Evolutionary conservation across 331 rosid species (phyloP).

Genomic region (Acacia pycnantha): DNA sequence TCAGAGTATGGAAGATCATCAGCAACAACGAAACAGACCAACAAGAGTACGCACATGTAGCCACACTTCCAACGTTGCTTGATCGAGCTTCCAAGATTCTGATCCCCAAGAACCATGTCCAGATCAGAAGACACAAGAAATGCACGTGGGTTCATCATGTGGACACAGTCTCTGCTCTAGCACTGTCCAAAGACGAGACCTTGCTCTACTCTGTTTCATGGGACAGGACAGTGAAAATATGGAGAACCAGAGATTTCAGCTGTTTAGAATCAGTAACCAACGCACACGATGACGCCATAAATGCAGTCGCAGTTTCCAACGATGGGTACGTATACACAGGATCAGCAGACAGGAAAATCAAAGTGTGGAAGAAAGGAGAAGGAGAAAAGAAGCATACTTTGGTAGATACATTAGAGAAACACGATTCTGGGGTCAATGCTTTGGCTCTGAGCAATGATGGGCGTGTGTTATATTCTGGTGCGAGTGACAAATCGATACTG

Average conservation of each 20-base stretch:
- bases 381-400: slow-evolving; percentile 53
- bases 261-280: slow-evolving; percentile 75
- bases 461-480: slow-evolving; percentile 69
- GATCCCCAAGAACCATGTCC: slow-evolving; percentile 67
- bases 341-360: slow-evolving; percentile 87
- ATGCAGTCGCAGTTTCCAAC: slow-evolving; percentile 54
- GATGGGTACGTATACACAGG: slow-evolving; percentile 77
- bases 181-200: slow-evolving; percentile 65
- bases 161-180: slow-evolving; percentile 79
- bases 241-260: slow-evolving; percentile 70
- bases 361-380: slow-evolving; percentile 56
- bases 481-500: slow-evolving; percentile 71
- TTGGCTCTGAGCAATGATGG: slow-evolving; percentile 70
- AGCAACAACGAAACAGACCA: slow-evolving; percentile 11
- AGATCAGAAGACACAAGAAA: slow-evolving; percentile 82
- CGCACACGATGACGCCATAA: slow-evolving; percentile 92
- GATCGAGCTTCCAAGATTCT: slow-evolving; percentile 71
- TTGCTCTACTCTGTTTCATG: slow-evolving; percentile 86
- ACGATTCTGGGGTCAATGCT: slow-evolving; percentile 77
- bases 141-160: slow-evolving; percentile 96
- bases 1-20: slow-evolving; percentile 83
- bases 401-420: slow-evolving; percentile 62
- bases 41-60: slow-evolving; percentile 59
- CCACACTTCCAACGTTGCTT: slow-evolving; percentile 83
- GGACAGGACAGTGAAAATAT: slow-evolving; percentile 88